Evolutionary conservation across 2,329 filamentous ascomycete species (phyloP).

Genomic region (Colletotrichum incanum): DNA sequence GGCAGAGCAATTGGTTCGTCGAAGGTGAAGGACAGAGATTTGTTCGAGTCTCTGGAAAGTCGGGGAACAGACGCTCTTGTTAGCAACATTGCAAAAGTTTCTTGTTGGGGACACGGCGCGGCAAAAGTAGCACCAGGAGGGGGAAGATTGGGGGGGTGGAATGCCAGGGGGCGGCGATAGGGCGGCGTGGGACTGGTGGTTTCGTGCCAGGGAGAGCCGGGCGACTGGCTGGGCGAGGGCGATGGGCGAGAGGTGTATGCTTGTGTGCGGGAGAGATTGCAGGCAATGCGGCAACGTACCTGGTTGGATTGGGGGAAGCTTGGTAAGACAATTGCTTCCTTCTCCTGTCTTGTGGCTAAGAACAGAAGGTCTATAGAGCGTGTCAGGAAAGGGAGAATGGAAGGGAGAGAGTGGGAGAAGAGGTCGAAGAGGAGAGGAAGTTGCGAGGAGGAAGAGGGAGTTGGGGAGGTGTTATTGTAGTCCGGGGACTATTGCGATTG

Average conservation of each 20-base stretch:
- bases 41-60: slow-evolving; percentile 39
- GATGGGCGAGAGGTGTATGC: not conserved
- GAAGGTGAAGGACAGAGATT: slow-evolving; percentile 39
- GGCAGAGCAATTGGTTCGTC: slow-evolving; percentile 33
- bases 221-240: not conserved
- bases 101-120: slow-evolving; percentile 32
- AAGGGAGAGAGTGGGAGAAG: slow-evolving; percentile 40
- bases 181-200: not conserved
- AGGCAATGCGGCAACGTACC: slow-evolving; percentile 24
- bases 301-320: slow-evolving; percentile 31
- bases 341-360: slow-evolving; percentile 39
- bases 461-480: slow-evolving; percentile 39
- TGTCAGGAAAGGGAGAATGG: slow-evolving; percentile 41
- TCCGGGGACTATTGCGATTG: slow-evolving; percentile 18
- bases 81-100: slow-evolving; percentile 36
- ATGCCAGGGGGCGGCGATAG: slow-evolving; percentile 34
- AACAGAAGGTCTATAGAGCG: slow-evolving; percentile 38
- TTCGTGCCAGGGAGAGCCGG: slow-evolving; percentile 9
- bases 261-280: not conserved
- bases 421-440: slow-evolving; percentile 26
- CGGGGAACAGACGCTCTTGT: slow-evolving; percentile 16
- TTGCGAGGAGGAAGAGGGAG: slow-evolving; percentile 10
- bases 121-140: slow-evolving; percentile 15
- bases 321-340: slow-evolving; percentile 38
- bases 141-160: slow-evolving; percentile 22